These are phyloP conservation scores for Tricholoma hemisulphureum DNA, from an alignment of 768 basidiomycete species.

Conservation along the genomic window DNA sequence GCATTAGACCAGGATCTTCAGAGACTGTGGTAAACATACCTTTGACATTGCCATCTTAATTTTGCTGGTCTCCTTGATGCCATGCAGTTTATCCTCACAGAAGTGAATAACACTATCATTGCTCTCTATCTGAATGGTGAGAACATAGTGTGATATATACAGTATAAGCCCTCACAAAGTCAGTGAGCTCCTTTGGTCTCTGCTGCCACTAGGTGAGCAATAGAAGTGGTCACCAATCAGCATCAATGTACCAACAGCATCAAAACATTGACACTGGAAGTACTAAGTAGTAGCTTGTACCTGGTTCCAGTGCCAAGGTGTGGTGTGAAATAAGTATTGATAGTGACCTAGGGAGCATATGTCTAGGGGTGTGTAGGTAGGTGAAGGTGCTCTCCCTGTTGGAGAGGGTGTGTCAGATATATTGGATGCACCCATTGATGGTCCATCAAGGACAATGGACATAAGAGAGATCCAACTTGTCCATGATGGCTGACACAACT, in stretches of 20 bases:
- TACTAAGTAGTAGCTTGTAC: background rate
- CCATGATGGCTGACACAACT: background rate
- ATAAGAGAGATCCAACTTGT: background rate
- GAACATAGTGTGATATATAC: too few species aligned
- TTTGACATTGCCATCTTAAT: background rate
- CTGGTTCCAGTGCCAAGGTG: background rate
- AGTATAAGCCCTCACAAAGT: too few species aligned
- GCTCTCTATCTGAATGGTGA: too few species aligned
- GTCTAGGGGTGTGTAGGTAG: background rate
- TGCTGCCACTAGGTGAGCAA: too few species aligned
- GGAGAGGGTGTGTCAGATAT: background rate
- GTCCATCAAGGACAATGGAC: background rate
- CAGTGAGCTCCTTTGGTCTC: too few species aligned
- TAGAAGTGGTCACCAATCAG: too few species aligned
- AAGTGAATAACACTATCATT: background rate
- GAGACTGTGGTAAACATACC: background rate
- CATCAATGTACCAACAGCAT: too few species aligned
- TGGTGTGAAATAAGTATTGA: too few species aligned
- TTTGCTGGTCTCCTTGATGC: background rate
- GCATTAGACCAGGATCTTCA: conserved; percentile 1
- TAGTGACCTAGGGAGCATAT: background rate
- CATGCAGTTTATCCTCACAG: background rate
- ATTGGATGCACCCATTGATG: background rate
- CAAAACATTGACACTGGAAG: background rate
- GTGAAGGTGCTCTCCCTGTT: background rate